Base-by-base conservation (phyloP, 2,329 filamentous ascomycete genomes). In the Exophiala mesophila region DNA sequence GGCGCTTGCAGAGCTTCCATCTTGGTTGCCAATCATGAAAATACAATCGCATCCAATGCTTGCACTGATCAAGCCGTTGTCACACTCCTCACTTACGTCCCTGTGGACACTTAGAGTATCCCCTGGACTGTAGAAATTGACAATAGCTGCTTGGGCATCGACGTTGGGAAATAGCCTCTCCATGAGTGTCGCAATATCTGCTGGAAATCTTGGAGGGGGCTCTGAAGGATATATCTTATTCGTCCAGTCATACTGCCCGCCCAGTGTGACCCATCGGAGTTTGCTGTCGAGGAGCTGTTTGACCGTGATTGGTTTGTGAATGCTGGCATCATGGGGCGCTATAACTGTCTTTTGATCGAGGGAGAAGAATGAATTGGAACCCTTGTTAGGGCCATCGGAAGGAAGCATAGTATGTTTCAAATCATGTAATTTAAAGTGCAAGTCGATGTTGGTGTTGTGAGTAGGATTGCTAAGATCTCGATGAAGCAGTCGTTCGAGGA, bases 231-330 rank as follows among this genome's bases (percentile, higher is more conserved):
- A 97, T 9, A 78, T 68, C 53, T 94, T 89, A 43, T 79, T 77
- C 0, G 88, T 94, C 92, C 90, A 97, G 67, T 97, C 86, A 63
- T 97, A 97, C 63, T 97, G 92, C 0, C 88, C 90, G 36, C 92
- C 92, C 2, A 98, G 76, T 0, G 90, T 97, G 30, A 94, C 78
- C 92, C 92, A 98, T 54, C 90, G 87, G 17, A 97, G 75, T 49
- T 86, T 89, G 50, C 82, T 84, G 44, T 82, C 77, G 31, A 97
- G 71, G 20, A 90, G 78, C 57, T 82, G 81, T 36, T 76, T 70
- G 39, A 85, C 70, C 2, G 77, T 74, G 7, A 96, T 69, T 2
- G 86, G 74, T 47, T 82, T 85, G 65, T 96, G 89, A n/a, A 88
- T 65, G 0, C 63, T 52, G 0, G 84, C 71, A 56, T 94, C 80